Percentiles rank a stretch among this genome's conserved stretches.
Conservation (phyloP, 2,329 filamentous ascomycete species). For the Celoporthe dispersa region DNA sequence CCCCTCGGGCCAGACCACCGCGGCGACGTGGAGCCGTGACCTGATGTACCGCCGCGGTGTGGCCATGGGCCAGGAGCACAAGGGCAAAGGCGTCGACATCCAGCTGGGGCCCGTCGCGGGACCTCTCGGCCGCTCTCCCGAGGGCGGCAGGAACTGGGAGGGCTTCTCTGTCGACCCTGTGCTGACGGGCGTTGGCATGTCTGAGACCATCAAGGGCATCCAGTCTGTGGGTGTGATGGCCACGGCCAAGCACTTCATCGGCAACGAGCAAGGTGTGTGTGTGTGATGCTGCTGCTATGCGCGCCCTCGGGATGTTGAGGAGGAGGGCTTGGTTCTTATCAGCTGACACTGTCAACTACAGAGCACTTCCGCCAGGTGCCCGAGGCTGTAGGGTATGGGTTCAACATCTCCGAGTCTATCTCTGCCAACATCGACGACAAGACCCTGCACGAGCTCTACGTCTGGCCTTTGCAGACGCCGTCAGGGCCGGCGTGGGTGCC, state of each 20-base stretch:
- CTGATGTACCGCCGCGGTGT: slow-evolving; percentile 73
- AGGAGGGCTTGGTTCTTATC: not conserved
- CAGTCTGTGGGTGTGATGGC: slow-evolving; percentile 80
- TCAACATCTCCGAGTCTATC: slow-evolving; percentile 62
- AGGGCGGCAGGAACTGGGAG: slow-evolving; percentile 75
- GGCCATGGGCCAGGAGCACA: slow-evolving; percentile 74
- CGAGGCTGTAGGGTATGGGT: slow-evolving; percentile 61
- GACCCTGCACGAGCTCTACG: slow-evolving; percentile 65
- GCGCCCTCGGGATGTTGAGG: too few relatives aligned
- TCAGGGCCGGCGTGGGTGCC: slow-evolving; percentile 56
- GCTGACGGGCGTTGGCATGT: slow-evolving; percentile 72
- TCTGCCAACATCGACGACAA: slow-evolving; percentile 62
- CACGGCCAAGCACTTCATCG: slow-evolving; percentile 74
- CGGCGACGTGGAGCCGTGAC: slow-evolving; percentile 78
- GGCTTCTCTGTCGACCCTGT: slow-evolving; percentile 75
- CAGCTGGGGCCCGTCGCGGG: slow-evolving; percentile 76
- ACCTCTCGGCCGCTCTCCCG: slow-evolving; percentile 69
- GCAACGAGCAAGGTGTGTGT: slow-evolving; percentile 65
- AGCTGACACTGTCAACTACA: slow-evolving; percentile 28
- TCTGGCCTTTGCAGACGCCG: slow-evolving; percentile 68
- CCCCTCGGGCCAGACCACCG: slow-evolving; percentile 76
- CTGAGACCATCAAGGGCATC: slow-evolving; percentile 76
- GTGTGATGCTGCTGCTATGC: slow-evolving; percentile 20
- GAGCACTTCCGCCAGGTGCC: slow-evolving; percentile 73
- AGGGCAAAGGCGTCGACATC: slow-evolving; percentile 73